These are phyloP conservation scores for Lepiota venenata DNA, from an alignment of 768 basidiomycete species.

Conservation along the genomic window DNA sequence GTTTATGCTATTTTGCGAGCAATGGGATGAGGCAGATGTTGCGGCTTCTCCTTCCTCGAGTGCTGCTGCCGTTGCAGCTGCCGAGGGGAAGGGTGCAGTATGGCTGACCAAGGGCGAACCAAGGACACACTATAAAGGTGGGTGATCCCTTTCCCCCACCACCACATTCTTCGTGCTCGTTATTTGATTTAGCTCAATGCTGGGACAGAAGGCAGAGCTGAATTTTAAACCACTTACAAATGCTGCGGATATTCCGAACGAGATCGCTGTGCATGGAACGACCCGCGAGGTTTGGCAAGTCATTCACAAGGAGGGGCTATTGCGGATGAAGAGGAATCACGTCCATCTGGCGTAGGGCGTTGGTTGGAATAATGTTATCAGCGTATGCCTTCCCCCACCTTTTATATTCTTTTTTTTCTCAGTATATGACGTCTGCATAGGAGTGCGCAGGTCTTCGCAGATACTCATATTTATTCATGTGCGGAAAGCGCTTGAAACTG, in stretches of 20 bases:
- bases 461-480: slow-evolving; percentile 83
- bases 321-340: slow-evolving; percentile 85
- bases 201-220: slow-evolving; percentile 55
- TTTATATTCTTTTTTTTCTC: background rate
- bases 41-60: background rate
- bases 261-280: slow-evolving; percentile 83
- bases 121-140: slow-evolving; percentile 86
- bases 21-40: slow-evolving; percentile 18
- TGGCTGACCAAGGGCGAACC: slow-evolving; percentile 90
- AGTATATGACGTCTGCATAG: slow-evolving; percentile 32
- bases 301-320: slow-evolving; percentile 73
- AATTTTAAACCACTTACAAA: slow-evolving; percentile 59
- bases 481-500: slow-evolving; percentile 61
- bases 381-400: slow-evolving; percentile 21
- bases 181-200: background rate
- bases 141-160: slow-evolving; percentile 13
- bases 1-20: slow-evolving; percentile 56
- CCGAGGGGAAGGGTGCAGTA: slow-evolving; percentile 26
- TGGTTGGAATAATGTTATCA: slow-evolving; percentile 61
- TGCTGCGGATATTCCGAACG: slow-evolving; percentile 59
- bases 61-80: slow-evolving; percentile 15
- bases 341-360: slow-evolving; percentile 89
- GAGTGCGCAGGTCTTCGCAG: slow-evolving; percentile 77
- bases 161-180: background rate
- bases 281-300: slow-evolving; percentile 61